Base-by-base conservation (phyloP, 2,329 filamentous ascomycete genomes). In the Thielaviopsis punctulata region DNA sequence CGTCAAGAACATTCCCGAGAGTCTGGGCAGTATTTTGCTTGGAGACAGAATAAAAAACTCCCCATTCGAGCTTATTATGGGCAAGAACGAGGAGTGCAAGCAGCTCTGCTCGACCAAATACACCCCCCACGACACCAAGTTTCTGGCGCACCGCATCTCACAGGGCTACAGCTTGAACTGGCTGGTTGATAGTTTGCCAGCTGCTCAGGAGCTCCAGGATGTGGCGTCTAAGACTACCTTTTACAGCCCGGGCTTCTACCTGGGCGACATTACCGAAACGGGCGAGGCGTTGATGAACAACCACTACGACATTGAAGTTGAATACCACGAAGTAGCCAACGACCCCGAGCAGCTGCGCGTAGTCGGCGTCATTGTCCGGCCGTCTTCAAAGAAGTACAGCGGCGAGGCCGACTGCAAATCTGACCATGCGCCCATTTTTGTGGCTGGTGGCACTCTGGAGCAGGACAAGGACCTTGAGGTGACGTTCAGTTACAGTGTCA, bases 1-100 rank as follows among this genome's bases (percentile, higher is more conserved):
- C 2, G 81, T 88, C 8, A 67, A 89, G 64, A 77, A 84, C 69
- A 79, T 94, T 21, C 82, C 86, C 41, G 92, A 57, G 41, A 92
- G 86, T 58, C 68, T 98, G 57, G 92, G 92, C 22, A 95, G 90
- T 72, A 98, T 98, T 63, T 69, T 98, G 49, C 98, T 98, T 60
- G 92, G 92, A 59, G 92, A 98, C 68, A 80, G 92, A 53, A 98
- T 98, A 69, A 87, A 87, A 69, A 94, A 87, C n/a, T 96, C 90
- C 33, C 86, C 90, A 0, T 95, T 94, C 62, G 80, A 95, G 62
- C 72, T 96, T 56, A 77, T 79, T 59, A 95, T 98, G 89, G 79
- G 69, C 52, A 71, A 79, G 57, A 92, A 98, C 64, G 85, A 95
- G 66, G 82, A 81, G 0, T 98, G 92, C 71, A 92, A 90, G 65